A percentile compares a stretch with the other conserved stretches of the same genome.
phyloP scores from a whole-genome alignment of 345 rosid genomes.

The Populus deltoides region DNA sequence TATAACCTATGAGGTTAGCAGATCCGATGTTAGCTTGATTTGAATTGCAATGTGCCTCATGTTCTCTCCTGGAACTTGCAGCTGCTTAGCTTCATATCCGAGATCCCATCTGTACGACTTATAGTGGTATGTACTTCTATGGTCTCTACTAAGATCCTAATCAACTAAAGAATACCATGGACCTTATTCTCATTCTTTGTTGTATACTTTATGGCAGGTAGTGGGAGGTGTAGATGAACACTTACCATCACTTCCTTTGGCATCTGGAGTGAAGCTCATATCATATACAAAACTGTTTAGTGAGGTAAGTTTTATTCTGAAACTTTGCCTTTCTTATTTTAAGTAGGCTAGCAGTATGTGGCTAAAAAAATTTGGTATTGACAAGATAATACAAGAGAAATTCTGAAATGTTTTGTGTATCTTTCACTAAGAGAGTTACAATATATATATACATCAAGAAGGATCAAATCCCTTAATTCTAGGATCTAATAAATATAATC shows the following conservation, averaged over 20 bases:
- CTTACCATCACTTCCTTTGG: conserved; percentile 64
- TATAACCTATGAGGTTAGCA: no score
- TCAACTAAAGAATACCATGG: neutral
- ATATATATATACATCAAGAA: no score
- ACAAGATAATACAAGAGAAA: no score
- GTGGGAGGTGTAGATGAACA: conserved; percentile 73
- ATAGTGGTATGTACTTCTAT: conserved; percentile 58
- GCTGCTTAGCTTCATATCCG: conserved; percentile 72
- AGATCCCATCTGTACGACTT: conserved; percentile 68
- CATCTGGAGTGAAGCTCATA: conserved; percentile 51
- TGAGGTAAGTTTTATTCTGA: conserved; percentile 14
- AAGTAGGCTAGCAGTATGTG: neutral
- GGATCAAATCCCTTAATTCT: no score
- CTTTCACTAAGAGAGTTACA: no score
- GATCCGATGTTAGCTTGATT: neutral
- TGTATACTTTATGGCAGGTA: conserved; percentile 41
- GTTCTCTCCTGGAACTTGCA: conserved; percentile 31
- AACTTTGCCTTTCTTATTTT: neutral
- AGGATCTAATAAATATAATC: no score
- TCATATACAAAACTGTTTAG: conserved; percentile 58
- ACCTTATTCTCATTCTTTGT: neutral
- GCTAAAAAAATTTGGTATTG: neutral
- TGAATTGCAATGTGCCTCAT: conserved; percentile 8
- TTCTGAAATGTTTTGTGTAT: no score
- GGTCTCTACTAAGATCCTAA: conserved; percentile 7